Base-by-base conservation (phyloP, 2,329 filamentous ascomycete species). In the Cytospora chrysosperma region DNA sequence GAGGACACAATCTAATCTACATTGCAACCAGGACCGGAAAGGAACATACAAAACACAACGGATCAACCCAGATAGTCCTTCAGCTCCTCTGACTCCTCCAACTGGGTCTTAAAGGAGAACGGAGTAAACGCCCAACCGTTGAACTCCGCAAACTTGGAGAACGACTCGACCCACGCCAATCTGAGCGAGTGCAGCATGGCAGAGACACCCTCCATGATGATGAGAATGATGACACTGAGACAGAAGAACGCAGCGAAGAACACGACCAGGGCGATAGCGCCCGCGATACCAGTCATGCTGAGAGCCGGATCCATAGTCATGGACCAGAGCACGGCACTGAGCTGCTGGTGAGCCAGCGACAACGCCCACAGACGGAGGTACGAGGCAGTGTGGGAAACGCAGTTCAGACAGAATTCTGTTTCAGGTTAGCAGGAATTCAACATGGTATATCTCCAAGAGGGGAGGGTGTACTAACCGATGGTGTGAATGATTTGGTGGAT, bases 401-500 rank as follows among this genome's bases (percentile, higher is more conserved):
- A 98, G 83, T 99, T 99, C 71, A 99, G 85, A 75, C 95, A 99
- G 82, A 99, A 99, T 84, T 99, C 92, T 93, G 69, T 5, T 27
- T 10, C 27, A 19, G 17, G 67, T 80, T 74, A 80, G 74, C 56
- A 53, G 40, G 21, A 54, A 40, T 40, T 10, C 17, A 30, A 30
- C 15, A 19, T 37, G 7, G 40, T 17, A 6, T 24, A 27, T 10
- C 10, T 8, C 2, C 19, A 19, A 43, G 47, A 17, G 8, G n/a
- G 15, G 28, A 24, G 69, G 12, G 21, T 34, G 15, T 26, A 34
- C 89, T 78, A 87, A 94, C 91, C 93, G 72, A 98, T 98, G 21
- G 94, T 98, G 81, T 98, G 96, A 73, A 99, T 99, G 75, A 97
- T 87, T 77, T 99, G 95, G 79, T 99, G 95, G 73, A 99, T 99